Evolutionary conservation across 2,329 filamentous ascomycete genomes (phyloP).

Genomic region (Sporothrix protearum): DNA sequence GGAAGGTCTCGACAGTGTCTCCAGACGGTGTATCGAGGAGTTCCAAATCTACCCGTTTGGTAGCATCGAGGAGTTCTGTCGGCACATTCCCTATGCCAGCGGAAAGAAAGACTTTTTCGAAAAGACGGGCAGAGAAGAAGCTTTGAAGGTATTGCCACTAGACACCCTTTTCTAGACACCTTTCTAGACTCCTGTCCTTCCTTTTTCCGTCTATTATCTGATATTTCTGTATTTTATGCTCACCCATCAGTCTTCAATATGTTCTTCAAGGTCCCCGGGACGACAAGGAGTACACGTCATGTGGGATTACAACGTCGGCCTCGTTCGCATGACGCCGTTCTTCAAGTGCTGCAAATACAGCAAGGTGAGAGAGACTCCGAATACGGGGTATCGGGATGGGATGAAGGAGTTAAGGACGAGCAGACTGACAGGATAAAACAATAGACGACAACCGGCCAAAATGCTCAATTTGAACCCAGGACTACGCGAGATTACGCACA

Average conservation of each 20-base stretch:
- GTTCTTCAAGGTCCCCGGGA: constrained; percentile 69
- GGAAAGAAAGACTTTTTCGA: constrained; percentile 85
- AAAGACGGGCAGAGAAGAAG: constrained; percentile 82
- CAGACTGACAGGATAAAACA: constrained; percentile 4
- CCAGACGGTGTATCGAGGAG: constrained; percentile 55
- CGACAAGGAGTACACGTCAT: constrained; percentile 68
- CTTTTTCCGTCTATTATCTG: not conserved
- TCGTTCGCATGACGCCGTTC: constrained; percentile 89
- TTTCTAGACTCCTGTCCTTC: too few relatives aligned
- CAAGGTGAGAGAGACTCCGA: constrained; percentile 61
- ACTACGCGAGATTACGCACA: constrained; percentile 83
- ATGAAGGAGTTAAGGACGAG: not conserved
- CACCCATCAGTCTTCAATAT: constrained; percentile 70
- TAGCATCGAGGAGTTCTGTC: constrained; percentile 57
- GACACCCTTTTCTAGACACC: too few relatives aligned
- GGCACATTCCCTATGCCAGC: constrained; percentile 90
- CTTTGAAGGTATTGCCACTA: constrained; percentile 66
- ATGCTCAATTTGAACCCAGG: constrained; percentile 75
- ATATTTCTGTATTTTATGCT: not conserved
- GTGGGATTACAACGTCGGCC: constrained; percentile 96
- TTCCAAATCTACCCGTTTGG: constrained; percentile 66
- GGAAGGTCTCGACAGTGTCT: constrained; percentile 50
- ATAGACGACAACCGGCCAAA: constrained; percentile 80
- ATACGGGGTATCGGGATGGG: not conserved
- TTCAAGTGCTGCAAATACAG: constrained; percentile 87